Evolutionary conservation across 2,329 filamentous ascomycete species (phyloP).

Genomic region (Fusarium sp.): DNA sequence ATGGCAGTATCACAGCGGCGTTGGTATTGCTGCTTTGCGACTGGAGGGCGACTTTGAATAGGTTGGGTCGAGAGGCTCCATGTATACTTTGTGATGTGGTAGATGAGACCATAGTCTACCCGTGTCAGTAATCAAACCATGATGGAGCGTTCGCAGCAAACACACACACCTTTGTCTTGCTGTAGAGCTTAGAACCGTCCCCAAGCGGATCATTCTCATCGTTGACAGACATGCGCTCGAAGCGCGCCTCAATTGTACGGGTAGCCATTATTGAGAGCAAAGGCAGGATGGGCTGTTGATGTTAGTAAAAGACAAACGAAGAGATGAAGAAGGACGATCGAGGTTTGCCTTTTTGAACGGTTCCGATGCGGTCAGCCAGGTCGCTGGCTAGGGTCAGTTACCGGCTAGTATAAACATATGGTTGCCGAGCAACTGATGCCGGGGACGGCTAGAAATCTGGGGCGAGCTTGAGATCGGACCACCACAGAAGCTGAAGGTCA

Average conservation of each 20-base stretch:
- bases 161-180: constrained; percentile 78
- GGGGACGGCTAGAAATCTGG: not conserved
- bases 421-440: constrained; percentile 22
- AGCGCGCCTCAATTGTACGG: constrained; percentile 82
- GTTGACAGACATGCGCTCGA: constrained; percentile 88
- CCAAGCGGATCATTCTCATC: constrained; percentile 80
- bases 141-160: not conserved
- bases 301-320: constrained; percentile 34
- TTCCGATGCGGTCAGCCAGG: constrained; percentile 10
- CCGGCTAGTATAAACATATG: constrained; percentile 18
- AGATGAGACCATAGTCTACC: constrained; percentile 46
- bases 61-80: constrained; percentile 75
- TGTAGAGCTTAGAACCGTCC: constrained; percentile 63
- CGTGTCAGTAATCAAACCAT: constrained; percentile 46
- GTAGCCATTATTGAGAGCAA: constrained; percentile 67
- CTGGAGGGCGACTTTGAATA: constrained; percentile 87
- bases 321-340: constrained; percentile 20
- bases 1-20: constrained; percentile 73
- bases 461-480: constrained; percentile 5
- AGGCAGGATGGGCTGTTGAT: constrained; percentile 17
- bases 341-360: constrained; percentile 20
- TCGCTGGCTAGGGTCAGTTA: constrained; percentile 19
- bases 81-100: constrained; percentile 56
- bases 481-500: not conserved
- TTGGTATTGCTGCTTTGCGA: constrained; percentile 75